phyloP scores from a whole-genome alignment of 2,329 filamentous ascomycete genomes.

The Claviceps humidiphila region DNA sequence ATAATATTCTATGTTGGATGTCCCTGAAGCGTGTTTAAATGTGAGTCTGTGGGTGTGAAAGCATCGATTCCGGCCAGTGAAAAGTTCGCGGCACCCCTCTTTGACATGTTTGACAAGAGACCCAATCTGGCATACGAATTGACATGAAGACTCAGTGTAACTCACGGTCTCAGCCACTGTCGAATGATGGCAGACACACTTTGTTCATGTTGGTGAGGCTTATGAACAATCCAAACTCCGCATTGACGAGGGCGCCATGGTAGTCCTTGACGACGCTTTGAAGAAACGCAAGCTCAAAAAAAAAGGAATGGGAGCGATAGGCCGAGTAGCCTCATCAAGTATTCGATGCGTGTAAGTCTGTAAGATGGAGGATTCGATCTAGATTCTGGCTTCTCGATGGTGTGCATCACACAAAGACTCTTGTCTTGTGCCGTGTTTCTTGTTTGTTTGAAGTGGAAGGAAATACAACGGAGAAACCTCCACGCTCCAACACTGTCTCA shows the following conservation, averaged over 20 bases:
- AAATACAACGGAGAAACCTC: no score
- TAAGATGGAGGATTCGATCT: no score
- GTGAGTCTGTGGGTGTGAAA: not conserved
- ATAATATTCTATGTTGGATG: no score
- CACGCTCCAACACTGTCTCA: no score
- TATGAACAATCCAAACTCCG: not conserved
- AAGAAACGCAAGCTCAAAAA: not conserved
- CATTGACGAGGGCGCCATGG: not conserved
- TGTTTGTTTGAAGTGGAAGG: no score
- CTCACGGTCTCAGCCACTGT: not conserved
- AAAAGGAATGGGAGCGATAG: not conserved
- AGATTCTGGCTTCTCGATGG: not conserved
- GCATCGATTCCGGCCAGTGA: not conserved
- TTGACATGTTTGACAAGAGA: not conserved
- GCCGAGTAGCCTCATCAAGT: not conserved
- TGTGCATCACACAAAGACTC: not conserved
- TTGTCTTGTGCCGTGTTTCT: no score
- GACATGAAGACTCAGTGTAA: not conserved
- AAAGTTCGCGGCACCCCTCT: not conserved
- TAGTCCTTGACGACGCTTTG: not conserved
- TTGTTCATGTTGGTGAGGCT: not conserved
- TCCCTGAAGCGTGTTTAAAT: no score
- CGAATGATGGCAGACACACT: not conserved
- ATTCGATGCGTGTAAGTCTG: not conserved
- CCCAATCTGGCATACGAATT: not conserved